Evolutionary conservation across 148 eudicot species (phyloP).

Genomic region (Salicornia ramosissima): DNA sequence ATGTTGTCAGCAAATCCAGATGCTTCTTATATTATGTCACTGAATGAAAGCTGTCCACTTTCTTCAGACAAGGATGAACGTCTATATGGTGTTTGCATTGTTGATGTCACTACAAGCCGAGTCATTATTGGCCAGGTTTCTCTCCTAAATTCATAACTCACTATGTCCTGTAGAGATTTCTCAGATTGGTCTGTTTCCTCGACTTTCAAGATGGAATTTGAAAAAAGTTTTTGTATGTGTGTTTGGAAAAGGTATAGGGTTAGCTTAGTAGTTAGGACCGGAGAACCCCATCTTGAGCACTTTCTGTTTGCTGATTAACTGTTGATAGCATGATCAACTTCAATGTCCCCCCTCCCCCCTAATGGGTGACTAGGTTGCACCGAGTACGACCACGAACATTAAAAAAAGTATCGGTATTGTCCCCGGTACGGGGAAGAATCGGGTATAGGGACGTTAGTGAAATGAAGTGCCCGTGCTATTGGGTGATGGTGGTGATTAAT

Average conservation of each 20-base stretch:
- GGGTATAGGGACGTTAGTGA: too few species aligned
- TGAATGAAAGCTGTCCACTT: conserved; percentile 53
- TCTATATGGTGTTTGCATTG: conserved; percentile 75
- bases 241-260: neutral
- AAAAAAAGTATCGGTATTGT: too few species aligned
- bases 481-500: too few species aligned
- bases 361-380: too few species aligned
- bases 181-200: neutral
- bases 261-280: too few species aligned
- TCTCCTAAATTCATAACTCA: conserved; percentile 9
- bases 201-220: neutral
- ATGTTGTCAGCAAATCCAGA: conserved; percentile 67
- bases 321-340: too few species aligned
- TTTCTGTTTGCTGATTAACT: too few species aligned
- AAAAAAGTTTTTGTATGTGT: neutral
- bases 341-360: too few species aligned
- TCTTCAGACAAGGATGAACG: conserved; percentile 36
- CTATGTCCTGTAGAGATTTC: neutral
- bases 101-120: conserved; percentile 83
- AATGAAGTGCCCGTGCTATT: too few species aligned
- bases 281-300: too few species aligned
- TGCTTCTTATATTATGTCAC: conserved; percentile 82
- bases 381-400: too few species aligned
- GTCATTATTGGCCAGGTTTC: conserved; percentile 85
- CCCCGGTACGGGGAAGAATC: too few species aligned